phyloP scores from a whole-genome alignment of 371 early-diverging fungal genomes.

The Apophysomyces ossiformis region DNA sequence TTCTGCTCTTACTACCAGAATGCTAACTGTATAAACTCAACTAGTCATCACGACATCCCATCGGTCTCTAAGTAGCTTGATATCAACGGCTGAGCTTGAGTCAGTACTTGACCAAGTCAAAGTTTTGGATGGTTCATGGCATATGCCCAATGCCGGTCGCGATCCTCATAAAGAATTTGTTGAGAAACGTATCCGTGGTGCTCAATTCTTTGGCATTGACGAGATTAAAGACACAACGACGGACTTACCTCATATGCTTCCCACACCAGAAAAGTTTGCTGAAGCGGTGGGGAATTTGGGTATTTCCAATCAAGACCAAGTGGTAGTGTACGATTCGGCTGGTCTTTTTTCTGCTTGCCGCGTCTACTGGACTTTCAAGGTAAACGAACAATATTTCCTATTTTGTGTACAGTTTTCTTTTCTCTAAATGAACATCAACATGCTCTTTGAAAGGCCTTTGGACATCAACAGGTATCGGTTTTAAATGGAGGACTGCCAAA shows the following conservation, averaged over 20 bases:
- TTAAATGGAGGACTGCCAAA: constrained; percentile 87
- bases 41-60: background rate
- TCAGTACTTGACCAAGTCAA: constrained; percentile 55
- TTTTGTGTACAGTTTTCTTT: too few species aligned
- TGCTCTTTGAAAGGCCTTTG: constrained; percentile 66
- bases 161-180: constrained; percentile 72
- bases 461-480: constrained; percentile 82
- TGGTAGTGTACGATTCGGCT: constrained; percentile 78
- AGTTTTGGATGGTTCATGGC: constrained; percentile 90
- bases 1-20: background rate
- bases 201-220: constrained; percentile 82
- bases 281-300: constrained; percentile 70
- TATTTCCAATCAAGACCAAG: constrained; percentile 69
- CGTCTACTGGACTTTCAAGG: constrained; percentile 85
- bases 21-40: background rate
- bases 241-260: constrained; percentile 83
- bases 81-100: constrained; percentile 32
- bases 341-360: constrained; percentile 77
- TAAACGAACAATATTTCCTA: constrained; percentile 21
- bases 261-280: constrained; percentile 63
- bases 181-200: constrained; percentile 55
- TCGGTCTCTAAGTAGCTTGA: constrained; percentile 32
- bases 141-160: constrained; percentile 77
- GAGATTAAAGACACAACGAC: constrained; percentile 66
- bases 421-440: background rate